phyloP scores from a whole-genome alignment of 306 rosid genomes.

The Oxytropis ochrocephala region DNA sequence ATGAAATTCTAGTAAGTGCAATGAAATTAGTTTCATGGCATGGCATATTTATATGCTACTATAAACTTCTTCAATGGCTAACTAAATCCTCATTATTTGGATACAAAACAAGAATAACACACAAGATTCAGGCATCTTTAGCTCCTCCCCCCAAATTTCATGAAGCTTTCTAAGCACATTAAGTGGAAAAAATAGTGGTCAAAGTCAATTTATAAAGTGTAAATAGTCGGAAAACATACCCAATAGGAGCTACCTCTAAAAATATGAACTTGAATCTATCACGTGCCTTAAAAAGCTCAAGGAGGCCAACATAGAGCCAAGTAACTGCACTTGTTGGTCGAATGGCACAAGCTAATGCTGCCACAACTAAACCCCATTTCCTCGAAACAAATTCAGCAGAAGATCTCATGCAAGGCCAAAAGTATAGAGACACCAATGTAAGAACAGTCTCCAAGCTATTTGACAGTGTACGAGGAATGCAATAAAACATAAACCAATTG shows the following conservation, averaged over 20 bases:
- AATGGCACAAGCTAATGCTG: slow-evolving; percentile 75
- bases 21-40: neutral
- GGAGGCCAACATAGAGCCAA: slow-evolving; percentile 77
- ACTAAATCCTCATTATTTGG: neutral
- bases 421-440: slow-evolving; percentile 69
- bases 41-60: neutral
- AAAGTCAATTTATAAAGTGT: neutral
- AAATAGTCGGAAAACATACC: slow-evolving; percentile 50
- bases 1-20: neutral
- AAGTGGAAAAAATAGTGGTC: neutral
- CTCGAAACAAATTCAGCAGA: slow-evolving; percentile 45
- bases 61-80: neutral
- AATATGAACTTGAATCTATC: slow-evolving; percentile 50
- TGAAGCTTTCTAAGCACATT: neutral
- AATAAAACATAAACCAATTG: slow-evolving; percentile 87
- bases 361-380: slow-evolving; percentile 66
- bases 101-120: neutral
- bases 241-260: slow-evolving; percentile 77
- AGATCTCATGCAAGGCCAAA: slow-evolving; percentile 83
- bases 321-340: slow-evolving; percentile 85
- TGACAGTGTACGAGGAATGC: slow-evolving; percentile 72
- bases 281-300: slow-evolving; percentile 52
- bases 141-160: neutral
- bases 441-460: slow-evolving; percentile 89
- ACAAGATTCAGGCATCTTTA: neutral